Percentiles rank a stretch among this genome's conserved stretches.
These are phyloP conservation scores for Nicotiana tabacum DNA, from an alignment of 257 asterid species.

Conservation along the genomic window DNA sequence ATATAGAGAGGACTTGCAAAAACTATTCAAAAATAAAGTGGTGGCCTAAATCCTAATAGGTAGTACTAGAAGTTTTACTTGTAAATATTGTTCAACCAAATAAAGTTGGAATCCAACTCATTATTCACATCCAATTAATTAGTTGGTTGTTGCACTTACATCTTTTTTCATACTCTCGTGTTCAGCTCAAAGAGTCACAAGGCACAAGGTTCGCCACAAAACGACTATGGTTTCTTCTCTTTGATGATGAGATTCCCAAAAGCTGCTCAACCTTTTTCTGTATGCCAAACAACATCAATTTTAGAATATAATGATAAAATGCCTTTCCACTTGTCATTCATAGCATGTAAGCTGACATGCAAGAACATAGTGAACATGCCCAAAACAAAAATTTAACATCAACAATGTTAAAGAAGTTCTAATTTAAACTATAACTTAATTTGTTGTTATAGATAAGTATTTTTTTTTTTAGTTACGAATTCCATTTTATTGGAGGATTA, in stretches of 20 bases:
- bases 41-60: neutral
- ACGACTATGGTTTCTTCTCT: constrained; percentile 29
- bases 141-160: constrained; percentile 47
- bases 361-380: constrained; percentile 23
- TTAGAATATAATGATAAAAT: constrained; percentile 50
- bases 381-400: neutral
- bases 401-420: too few species aligned
- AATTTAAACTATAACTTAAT: too few species aligned
- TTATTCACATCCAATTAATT: constrained; percentile 37
- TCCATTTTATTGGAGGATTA: too few species aligned
- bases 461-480: too few species aligned
- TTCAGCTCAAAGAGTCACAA: constrained; percentile 35
- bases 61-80: neutral
- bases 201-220: constrained; percentile 79
- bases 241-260: constrained; percentile 59
- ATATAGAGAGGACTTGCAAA: neutral
- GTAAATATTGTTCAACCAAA: neutral
- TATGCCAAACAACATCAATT: constrained; percentile 32
- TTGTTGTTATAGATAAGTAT: too few species aligned
- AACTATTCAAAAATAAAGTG: neutral
- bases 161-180: constrained; percentile 36
- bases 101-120: constrained; percentile 75
- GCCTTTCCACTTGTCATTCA: constrained; percentile 26
- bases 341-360: constrained; percentile 7
- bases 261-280: constrained; percentile 35